Conservation (phyloP, 2,329 filamentous ascomycete species). For the Coniosporium tulheliwenetii region DNA sequence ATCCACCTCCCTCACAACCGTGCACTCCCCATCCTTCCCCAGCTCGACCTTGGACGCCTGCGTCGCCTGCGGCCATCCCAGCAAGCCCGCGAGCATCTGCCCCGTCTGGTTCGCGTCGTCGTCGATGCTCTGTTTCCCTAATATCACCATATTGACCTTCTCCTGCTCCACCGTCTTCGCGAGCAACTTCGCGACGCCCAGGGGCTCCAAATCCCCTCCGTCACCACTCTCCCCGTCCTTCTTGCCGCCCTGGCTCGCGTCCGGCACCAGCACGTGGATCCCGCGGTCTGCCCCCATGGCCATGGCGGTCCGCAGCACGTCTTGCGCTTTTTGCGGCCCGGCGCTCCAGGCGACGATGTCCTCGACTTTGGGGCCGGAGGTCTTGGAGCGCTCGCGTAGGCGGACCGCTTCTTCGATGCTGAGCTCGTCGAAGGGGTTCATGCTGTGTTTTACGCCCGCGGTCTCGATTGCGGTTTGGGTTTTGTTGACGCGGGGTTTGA, state of each 20-base stretch:
- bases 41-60: slow-evolving; percentile 79
- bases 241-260: slow-evolving; percentile 19
- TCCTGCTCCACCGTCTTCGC: slow-evolving; percentile 66
- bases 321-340: slow-evolving; percentile 73
- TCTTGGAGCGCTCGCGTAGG: slow-evolving; percentile 73
- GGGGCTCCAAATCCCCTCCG: slow-evolving; percentile 55
- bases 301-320: slow-evolving; percentile 90
- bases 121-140: slow-evolving; percentile 98
- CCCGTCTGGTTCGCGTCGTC: slow-evolving; percentile 92
- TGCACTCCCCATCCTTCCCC: slow-evolving; percentile 51
- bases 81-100: slow-evolving; percentile 86
- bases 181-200: slow-evolving; percentile 83
- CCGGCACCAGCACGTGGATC: slow-evolving; percentile 50
- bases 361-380: slow-evolving; percentile 46
- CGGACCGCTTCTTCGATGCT: slow-evolving; percentile 92
- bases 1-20: slow-evolving; percentile 84
- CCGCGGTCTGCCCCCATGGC: slow-evolving; percentile 93
- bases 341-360: slow-evolving; percentile 85
- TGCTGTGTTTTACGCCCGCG: slow-evolving; percentile 84
- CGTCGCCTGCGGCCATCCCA: slow-evolving; percentile 90
- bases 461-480: slow-evolving; percentile 79
- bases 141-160: slow-evolving; percentile 77
- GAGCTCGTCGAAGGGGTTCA: slow-evolving; percentile 99
- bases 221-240: slow-evolving; percentile 55
- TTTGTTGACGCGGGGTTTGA: slow-evolving; percentile 57